These are phyloP conservation scores for Triticum turgidum DNA, from an alignment of 176 grass and related monocot species.

Conservation along the genomic window DNA sequence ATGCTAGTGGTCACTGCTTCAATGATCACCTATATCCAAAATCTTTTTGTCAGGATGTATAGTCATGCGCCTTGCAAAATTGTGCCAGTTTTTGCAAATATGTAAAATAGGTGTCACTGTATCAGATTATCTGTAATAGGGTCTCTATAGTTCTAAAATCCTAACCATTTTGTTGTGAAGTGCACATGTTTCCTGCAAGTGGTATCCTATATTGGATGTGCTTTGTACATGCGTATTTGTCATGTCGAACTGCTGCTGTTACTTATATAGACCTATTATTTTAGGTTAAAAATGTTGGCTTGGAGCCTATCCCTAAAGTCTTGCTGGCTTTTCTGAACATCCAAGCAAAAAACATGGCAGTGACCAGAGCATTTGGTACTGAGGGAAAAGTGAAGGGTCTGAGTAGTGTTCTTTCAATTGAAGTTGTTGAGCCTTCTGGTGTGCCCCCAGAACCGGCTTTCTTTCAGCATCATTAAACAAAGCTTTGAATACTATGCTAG, in stretches of 20 bases:
- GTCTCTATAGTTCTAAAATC: neutral
- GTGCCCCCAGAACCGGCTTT: conserved; percentile 60
- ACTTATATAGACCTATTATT: neutral
- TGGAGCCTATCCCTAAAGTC: conserved; percentile 67
- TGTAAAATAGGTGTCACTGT: neutral
- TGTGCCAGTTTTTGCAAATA: too few relatives aligned
- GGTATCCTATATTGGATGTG: neutral
- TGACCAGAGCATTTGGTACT: conserved; percentile 63
- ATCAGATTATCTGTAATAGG: neutral
- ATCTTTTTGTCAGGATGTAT: too few relatives aligned
- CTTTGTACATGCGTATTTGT: conserved; percentile 20
- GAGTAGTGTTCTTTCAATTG: conserved; percentile 49
- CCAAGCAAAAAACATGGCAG: conserved; percentile 85
- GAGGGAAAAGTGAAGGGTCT: conserved; percentile 67
- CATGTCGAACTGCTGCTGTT: conserved; percentile 17
- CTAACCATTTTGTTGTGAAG: neutral
- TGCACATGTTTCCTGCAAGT: neutral
- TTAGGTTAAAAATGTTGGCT: conserved; percentile 81
- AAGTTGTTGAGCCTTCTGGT: conserved; percentile 65
- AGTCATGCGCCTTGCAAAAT: too few relatives aligned
- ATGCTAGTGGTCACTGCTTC: neutral
- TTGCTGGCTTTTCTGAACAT: conserved; percentile 66
- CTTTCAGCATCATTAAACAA: conserved; percentile 71
- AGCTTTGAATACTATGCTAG: conserved; percentile 32
- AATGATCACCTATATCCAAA: too few relatives aligned